Evolutionary conservation across 2,329 filamentous ascomycete genomes (phyloP).

Genomic region (Hypoxylon rubiginosum): DNA sequence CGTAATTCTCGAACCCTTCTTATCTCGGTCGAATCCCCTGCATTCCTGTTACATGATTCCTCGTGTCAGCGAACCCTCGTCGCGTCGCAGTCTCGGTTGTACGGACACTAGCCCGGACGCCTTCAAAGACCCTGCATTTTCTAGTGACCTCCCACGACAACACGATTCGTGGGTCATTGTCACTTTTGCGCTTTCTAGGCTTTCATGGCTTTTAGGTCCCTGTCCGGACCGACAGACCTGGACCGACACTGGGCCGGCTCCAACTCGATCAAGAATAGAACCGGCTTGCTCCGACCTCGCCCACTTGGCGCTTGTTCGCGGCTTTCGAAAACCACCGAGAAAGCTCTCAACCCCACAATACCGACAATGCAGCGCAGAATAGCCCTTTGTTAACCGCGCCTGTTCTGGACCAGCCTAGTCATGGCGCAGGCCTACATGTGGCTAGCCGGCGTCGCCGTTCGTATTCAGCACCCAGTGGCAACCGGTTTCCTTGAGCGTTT

Average conservation of each 20-base stretch:
- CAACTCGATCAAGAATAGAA: conserved; percentile 37
- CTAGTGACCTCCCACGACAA: conserved; percentile 23
- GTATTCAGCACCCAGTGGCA: conserved; percentile 35
- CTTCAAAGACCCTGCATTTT: conserved; percentile 31
- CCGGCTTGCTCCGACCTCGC: conserved; percentile 45
- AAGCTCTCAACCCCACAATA: conserved; percentile 27
- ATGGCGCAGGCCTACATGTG: conserved; percentile 34
- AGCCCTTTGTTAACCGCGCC: conserved; percentile 28
- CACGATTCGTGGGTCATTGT: conserved; percentile 30
- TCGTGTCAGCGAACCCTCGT: conserved; percentile 39
- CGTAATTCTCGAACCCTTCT: conserved; percentile 57
- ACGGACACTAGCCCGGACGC: conserved; percentile 20
- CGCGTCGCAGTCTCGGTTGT: conserved; percentile 4
- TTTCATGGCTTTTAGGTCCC: conserved; percentile 35
- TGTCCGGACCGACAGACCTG: conserved; percentile 23
- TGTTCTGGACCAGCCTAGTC: conserved; percentile 24
- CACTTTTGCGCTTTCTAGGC: conserved; percentile 24
- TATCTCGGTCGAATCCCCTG: conserved; percentile 47
- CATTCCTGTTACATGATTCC: conserved; percentile 48
- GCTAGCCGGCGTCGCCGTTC: conserved; percentile 26
- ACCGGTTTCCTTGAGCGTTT: conserved; percentile 14
- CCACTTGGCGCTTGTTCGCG: conserved; percentile 33
- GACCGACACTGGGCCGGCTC: conserved; percentile 22
- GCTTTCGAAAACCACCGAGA: conserved; percentile 36
- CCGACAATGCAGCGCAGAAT: conserved; percentile 12